Evolutionary conservation across 768 basidiomycete genomes (phyloP), one percentile per base, ranked within the genome.

Genomic region (Paxillus involutus): DNA sequence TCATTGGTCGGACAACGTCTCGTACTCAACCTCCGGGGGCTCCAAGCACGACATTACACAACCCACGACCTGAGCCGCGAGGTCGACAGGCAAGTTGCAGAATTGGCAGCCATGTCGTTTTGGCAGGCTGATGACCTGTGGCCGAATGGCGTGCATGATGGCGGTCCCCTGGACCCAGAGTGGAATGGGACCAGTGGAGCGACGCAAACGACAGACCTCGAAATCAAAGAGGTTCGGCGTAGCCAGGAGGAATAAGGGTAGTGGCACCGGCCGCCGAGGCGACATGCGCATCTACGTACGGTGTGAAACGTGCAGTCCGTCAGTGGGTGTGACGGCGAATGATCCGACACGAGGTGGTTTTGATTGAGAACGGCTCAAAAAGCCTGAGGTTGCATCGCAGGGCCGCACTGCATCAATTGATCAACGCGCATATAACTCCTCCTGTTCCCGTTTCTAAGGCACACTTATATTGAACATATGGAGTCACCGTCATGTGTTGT

Each of bases 1-100:
- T 55, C 61, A 5, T 21, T 21, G 21, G 52, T 55, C 45, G 67
- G 51, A 47, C 68, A 55, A 53, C 70, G 59, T 44, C 65, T 60
- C 49, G 63, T 59, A 33, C 53, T 60, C 51, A 67, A 61, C 51
- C 59, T 61, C 14, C 53, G 50, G 12, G 26, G 37, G 57, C 58
- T 63, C 4, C 52, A 45, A 19, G 14, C 24, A 17, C 47, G 5
- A 1, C 45, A 44, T 0, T 47, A 60, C 30, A 39, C 52, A 37
- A 63, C 48, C 2, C 39, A 37, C 44, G 49, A 68, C 11, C 3
- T 66, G 19, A 64, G 63, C 9, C 47, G 21, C 24, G 63, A 63
- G 13, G 52, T 65, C 7, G 54, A 65, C 50, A 47, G 56, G 36
- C 63, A 65, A 44, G 32, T 65, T 10, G 47, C 37, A 2, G 53